Percentiles rank a stretch among this genome's conserved stretches.
phyloP scores from a whole-genome alignment of 306 rosid species.

The Geum urbanum region DNA sequence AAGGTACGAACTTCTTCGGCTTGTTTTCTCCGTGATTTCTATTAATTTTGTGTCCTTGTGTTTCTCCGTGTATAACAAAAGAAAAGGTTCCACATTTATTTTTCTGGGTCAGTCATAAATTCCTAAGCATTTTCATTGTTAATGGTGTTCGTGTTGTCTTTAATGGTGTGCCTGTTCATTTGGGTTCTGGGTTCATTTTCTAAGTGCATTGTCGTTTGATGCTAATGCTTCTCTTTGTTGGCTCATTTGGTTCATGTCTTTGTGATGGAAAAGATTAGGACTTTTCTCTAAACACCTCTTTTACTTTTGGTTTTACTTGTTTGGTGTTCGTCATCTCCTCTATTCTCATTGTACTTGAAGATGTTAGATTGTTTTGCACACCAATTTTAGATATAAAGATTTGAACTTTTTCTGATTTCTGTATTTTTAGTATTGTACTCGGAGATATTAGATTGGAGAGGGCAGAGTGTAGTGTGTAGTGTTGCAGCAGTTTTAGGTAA shows the following conservation, averaged over 20 bases:
- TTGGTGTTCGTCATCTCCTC: neutral
- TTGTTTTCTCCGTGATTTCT: constrained; percentile 9
- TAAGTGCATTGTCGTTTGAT: neutral
- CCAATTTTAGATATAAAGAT: neutral
- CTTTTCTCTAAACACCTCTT: constrained; percentile 11
- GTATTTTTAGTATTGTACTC: neutral
- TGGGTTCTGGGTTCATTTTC: neutral
- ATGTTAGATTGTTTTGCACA: neutral
- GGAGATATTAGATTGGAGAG: neutral
- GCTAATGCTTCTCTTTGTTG: neutral
- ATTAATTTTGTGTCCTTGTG: constrained; percentile 3
- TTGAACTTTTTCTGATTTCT: neutral
- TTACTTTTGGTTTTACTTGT: neutral
- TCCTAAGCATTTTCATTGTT: neutral
- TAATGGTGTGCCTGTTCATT: neutral
- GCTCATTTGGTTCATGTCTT: neutral
- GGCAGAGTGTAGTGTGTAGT: no score
- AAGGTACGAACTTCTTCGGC: neutral
- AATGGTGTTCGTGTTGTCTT: neutral
- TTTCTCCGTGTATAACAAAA: neutral
- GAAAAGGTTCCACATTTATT: constrained; percentile 12
- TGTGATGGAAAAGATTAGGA: neutral
- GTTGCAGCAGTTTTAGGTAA: no score
- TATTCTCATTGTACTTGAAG: constrained; percentile 1
- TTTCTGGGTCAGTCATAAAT: neutral